Base-by-base conservation (phyloP, 2,329 filamentous ascomycete genomes). In the Pestalotiopsis sp. region DNA sequence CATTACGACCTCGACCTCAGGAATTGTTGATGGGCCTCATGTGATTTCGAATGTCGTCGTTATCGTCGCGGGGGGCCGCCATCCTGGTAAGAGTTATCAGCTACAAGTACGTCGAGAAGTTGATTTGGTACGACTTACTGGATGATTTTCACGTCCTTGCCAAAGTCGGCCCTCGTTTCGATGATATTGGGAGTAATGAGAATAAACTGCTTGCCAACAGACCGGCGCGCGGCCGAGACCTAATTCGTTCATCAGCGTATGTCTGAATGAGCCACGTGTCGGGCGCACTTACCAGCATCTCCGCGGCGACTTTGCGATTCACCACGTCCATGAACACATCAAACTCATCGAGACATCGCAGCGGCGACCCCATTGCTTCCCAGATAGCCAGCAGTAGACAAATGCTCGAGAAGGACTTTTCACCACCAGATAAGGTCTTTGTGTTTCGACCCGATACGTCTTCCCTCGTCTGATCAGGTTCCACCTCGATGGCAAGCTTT, bases 271-370 rank as follows among this genome's bases (percentile, higher is more conserved):
- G 7, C 13, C 17, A 55, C 6, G 62, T 23, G 23, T 17, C 17
- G 36, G 23, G 39, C 1, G 14, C 58, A 86, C 90, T 84, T 83
- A 94, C 92, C 80, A 99, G 92, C 92, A 99, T 94, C 71, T 93
- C 92, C 74, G 97, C 97, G 77, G 93, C 97, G 74, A 97, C 93
- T 67, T 93, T 93, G 70, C 96, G 90, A 80, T 99, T 99, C 69
- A 98, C 93, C 73, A 92, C 94, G 81, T 99, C 96, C 96, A 99
- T 99, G 85, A 98, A 99, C 39, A 99, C 96, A 78, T 99, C 96
- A 77, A 98, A 99, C 81, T 99, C 96, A 80, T 99, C 96, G 66
- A 99, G 85, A 76, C 96, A 99, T 67, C 96, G 90, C 70, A 99
- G 92, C 0, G 95, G 95, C 20, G 94, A 97, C 12, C 96, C 95